Conservation (phyloP, 2,329 filamentous ascomycete genomes). For the Sporothrix schenckii region DNA sequence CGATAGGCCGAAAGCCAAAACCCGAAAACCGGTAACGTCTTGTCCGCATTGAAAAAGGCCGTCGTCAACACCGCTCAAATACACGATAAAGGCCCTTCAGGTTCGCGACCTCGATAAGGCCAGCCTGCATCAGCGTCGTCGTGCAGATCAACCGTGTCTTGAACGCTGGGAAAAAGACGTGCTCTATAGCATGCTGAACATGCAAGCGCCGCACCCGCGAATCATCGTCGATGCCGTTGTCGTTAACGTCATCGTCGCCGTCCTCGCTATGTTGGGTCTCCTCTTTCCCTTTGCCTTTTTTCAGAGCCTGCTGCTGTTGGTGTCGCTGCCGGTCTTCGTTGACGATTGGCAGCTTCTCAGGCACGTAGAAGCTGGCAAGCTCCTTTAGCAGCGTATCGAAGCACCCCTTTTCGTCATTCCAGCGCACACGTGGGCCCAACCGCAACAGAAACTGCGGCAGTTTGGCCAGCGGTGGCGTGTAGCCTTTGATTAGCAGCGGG, state of each 20-base stretch:
- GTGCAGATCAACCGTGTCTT: constrained; percentile 82
- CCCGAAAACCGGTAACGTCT: neutral
- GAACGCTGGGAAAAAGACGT: constrained; percentile 87
- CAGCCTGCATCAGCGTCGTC: constrained; percentile 70
- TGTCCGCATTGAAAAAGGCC: neutral
- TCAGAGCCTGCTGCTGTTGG: constrained; percentile 37
- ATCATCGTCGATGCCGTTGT: constrained; percentile 48
- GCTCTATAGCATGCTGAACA: constrained; percentile 75
- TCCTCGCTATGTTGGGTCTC: constrained; percentile 32
- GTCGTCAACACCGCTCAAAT: constrained; percentile 79
- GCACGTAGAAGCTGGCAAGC: constrained; percentile 86
- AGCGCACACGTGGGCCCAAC: constrained; percentile 85
- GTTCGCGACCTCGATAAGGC: constrained; percentile 83
- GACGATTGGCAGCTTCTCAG: constrained; percentile 70
- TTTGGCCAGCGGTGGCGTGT: constrained; percentile 82
- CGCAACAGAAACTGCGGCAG: constrained; percentile 85
- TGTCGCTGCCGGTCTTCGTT: constrained; percentile 31
- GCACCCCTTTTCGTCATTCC: constrained; percentile 81
- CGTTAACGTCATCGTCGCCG: constrained; percentile 25
- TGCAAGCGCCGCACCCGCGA: constrained; percentile 65
- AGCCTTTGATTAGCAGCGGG: constrained; percentile 85
- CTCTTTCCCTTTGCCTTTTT: constrained; percentile 30
- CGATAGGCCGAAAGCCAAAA: no score
- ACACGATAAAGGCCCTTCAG: constrained; percentile 90
- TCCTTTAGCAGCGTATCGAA: constrained; percentile 85